These are phyloP conservation scores for Aspergillus incahuasiensis DNA, from an alignment of 495 filamentous ascomycete species.

Conservation along the genomic window DNA sequence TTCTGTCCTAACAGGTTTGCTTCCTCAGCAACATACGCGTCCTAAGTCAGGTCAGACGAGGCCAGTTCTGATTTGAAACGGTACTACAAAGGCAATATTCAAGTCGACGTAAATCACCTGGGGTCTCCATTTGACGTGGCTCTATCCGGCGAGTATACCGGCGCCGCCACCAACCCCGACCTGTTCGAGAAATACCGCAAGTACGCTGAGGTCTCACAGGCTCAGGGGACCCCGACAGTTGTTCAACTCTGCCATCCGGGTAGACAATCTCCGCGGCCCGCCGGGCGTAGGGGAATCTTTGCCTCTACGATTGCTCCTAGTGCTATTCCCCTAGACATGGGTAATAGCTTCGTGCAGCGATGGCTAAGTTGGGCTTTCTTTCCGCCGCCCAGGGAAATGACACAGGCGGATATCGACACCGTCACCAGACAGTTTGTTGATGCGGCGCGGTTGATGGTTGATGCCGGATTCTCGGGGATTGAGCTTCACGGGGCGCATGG, in stretches of 20 bases:
- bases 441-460: slow-evolving; percentile 42
- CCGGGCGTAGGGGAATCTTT: slow-evolving; percentile 43
- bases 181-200: slow-evolving; percentile 38
- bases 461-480: slow-evolving; percentile 51
- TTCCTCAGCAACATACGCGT: background rate
- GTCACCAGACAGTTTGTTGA: slow-evolving; percentile 45
- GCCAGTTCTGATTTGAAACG: background rate
- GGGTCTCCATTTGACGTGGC: slow-evolving; percentile 40
- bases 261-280: slow-evolving; percentile 46
- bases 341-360: slow-evolving; percentile 31
- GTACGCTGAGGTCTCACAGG: slow-evolving; percentile 44
- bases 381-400: slow-evolving; percentile 45
- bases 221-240: slow-evolving; percentile 44
- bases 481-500: slow-evolving; percentile 58
- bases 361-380: slow-evolving; percentile 34
- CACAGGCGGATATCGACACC: slow-evolving; percentile 41
- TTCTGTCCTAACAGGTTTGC: slow-evolving; percentile 37
- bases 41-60: background rate
- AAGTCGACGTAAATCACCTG: slow-evolving; percentile 51
- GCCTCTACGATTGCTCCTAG: slow-evolving; percentile 44
- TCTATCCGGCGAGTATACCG: slow-evolving; percentile 32
- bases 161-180: slow-evolving; percentile 21
- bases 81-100: slow-evolving; percentile 45
- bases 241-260: slow-evolving; percentile 58
- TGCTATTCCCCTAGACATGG: slow-evolving; percentile 38